Evolutionary conservation across 2,329 filamentous ascomycete genomes (phyloP), one percentile per base, ranked within the genome.

Genomic region (Malbranchea zuffiana): DNA sequence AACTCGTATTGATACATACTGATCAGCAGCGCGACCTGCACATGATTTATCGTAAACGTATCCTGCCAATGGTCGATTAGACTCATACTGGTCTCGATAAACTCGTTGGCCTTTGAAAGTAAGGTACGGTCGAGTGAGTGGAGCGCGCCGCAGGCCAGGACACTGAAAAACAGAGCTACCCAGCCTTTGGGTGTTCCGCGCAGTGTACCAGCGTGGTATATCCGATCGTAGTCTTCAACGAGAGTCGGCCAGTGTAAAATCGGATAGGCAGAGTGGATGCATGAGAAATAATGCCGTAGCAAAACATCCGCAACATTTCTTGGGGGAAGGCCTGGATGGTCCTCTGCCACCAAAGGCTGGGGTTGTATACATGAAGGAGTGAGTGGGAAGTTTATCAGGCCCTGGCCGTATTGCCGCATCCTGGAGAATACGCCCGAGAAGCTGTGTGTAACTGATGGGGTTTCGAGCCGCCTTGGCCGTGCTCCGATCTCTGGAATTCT

Each of bases 201-300:
- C 12, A 81, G 66, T 28, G 71, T 72, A 3, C 75, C 73, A 27
- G 65, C 62, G 38, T 73, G 72, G 58, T 94, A 94, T 5, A 93
- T 67, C 6, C 75, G 70, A 39, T 93, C 83, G 43, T 88, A 81
- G 35, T 81, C 74, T 32, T 73, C 69, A 49, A 80, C 69, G 50
- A 96, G 92, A 0, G 74, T 81, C 2, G 84, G 82, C 82, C 87
- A 92, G 57, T 96, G 84, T 6, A 96, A 52, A 28, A 94, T 77
- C 0, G 90, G 90, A 47, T 87, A 80, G 56, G 83, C 79, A 20
- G 77, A 72, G 55, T 96, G 88, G 16, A 84, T 68, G 5, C 80
- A 80, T 25, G 72, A 68, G 49, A 82, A 80, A 57, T 93, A 98
- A 24, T 80, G 72, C 21, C 74, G 70, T 20, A 95, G 61, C 2